Conservation (phyloP, 2,329 filamentous ascomycete species). For the Aspergillus sp. region DNA sequence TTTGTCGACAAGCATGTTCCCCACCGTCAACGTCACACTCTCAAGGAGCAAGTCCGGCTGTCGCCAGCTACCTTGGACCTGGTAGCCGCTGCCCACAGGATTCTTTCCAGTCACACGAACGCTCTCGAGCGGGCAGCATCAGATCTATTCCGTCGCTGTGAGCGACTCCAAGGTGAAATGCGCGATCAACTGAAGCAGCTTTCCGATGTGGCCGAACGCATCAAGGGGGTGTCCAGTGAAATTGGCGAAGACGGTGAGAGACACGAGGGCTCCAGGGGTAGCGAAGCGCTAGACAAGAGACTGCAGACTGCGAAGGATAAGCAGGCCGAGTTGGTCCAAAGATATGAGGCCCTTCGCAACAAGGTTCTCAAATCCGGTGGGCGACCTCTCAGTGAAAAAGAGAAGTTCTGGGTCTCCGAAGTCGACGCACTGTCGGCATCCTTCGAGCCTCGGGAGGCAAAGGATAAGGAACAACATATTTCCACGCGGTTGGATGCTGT, state of each 20-base stretch:
- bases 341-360: constrained; percentile 44
- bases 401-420: constrained; percentile 45
- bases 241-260: constrained; percentile 35
- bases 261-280: constrained; percentile 29
- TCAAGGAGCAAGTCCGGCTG: constrained; percentile 46
- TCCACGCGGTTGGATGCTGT: constrained; percentile 40
- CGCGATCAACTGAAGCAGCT: constrained; percentile 46
- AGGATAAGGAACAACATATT: constrained; percentile 25
- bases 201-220: constrained; percentile 43
- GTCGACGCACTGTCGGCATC: constrained; percentile 38
- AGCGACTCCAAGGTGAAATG: constrained; percentile 47
- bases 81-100: constrained; percentile 47
- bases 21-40: constrained; percentile 40
- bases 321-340: constrained; percentile 38
- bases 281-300: constrained; percentile 37
- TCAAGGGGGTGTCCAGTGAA: constrained; percentile 41
- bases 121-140: constrained; percentile 47
- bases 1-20: constrained; percentile 44
- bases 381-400: constrained; percentile 45
- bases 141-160: constrained; percentile 52
- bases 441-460: constrained; percentile 24
- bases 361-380: constrained; percentile 43
- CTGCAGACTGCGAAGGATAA: constrained; percentile 38
- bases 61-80: constrained; percentile 49
- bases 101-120: constrained; percentile 46